These are phyloP conservation scores for Camellia sinensis DNA, from an alignment of 148 eudicot genomes.

Conservation along the genomic window DNA sequence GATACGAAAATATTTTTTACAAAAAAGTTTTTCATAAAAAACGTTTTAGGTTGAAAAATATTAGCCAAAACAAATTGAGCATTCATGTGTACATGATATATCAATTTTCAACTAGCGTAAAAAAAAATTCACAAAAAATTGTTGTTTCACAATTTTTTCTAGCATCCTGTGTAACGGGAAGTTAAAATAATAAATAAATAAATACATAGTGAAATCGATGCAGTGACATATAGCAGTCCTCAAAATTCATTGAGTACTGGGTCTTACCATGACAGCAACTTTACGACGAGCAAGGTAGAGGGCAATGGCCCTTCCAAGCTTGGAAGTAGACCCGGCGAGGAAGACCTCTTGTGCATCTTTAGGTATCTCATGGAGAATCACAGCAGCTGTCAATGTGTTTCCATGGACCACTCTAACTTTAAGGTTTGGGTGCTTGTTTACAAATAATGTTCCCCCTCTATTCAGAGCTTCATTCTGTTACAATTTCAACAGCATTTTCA, in stretches of 20 bases:
- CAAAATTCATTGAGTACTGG: background rate
- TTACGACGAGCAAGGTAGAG: conserved; percentile 44
- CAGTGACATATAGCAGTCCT: background rate
- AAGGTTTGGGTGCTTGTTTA: conserved; percentile 45
- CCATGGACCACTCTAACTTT: conserved; percentile 53
- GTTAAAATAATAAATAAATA: background rate
- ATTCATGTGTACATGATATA: too few relatives aligned
- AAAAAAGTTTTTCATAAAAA: too few relatives aligned
- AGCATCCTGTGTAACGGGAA: too few relatives aligned
- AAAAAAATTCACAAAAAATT: too few relatives aligned
- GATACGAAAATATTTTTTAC: too few relatives aligned
- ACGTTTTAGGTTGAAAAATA: too few relatives aligned
- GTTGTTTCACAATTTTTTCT: too few relatives aligned
- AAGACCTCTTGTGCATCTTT: conserved; percentile 30
- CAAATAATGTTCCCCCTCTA: conserved; percentile 50
- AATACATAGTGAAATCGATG: background rate
- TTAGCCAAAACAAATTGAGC: too few relatives aligned
- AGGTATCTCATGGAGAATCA: conserved; percentile 37
- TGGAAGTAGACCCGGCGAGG: conserved; percentile 52
- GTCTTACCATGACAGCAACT: conserved; percentile 45
- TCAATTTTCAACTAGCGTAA: too few relatives aligned
- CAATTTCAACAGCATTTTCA: background rate
- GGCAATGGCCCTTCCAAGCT: conserved; percentile 60
- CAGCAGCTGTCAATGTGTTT: conserved; percentile 57
- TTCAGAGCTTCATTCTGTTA: conserved; percentile 46